Evolutionary conservation across 108 stramenopile genomes (phyloP).

Genomic region (Epithemia pelagica): DNA sequence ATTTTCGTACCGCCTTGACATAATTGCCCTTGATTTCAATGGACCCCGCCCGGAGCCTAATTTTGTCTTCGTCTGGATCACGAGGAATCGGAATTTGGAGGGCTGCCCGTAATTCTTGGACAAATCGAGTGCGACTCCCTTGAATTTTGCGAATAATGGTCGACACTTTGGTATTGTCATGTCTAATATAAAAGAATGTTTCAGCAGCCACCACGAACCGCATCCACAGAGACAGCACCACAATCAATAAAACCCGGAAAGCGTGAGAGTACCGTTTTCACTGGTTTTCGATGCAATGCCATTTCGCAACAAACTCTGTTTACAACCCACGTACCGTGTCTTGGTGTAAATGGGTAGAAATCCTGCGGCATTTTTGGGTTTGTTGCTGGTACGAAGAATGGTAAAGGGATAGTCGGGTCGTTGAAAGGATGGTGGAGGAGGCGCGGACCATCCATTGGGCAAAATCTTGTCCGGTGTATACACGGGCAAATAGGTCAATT

Average conservation of each 20-base stretch:
- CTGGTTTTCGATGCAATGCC: too few species aligned
- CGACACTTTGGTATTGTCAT: constrained; percentile 67
- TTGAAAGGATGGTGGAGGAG: constrained; percentile 39
- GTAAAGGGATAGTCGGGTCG: constrained; percentile 66
- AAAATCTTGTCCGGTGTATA: constrained; percentile 20
- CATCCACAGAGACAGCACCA: too few species aligned
- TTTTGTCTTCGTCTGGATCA: constrained; percentile 30
- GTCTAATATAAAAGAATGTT: constrained; percentile 35
- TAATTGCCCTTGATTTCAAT: constrained; percentile 81
- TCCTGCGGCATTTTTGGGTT: constrained; percentile 67
- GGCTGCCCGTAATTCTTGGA: constrained; percentile 62
- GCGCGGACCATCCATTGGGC: constrained; percentile 76
- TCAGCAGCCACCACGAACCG: too few species aligned
- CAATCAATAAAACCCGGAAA: not conserved
- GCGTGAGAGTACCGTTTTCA: too few species aligned
- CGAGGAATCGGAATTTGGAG: constrained; percentile 41
- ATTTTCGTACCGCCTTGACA: constrained; percentile 55
- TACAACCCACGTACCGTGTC: constrained; percentile 49
- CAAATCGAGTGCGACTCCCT: constrained; percentile 60
- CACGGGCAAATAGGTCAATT: not conserved
- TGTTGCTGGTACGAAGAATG: constrained; percentile 57
- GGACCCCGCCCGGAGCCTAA: constrained; percentile 66
- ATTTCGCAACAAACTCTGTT: too few species aligned
- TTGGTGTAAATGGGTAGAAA: constrained; percentile 81
- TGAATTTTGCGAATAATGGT: constrained; percentile 71